Conservation (phyloP, 805 yeast genomes). For the Monosporozyma aquatica region DNA sequence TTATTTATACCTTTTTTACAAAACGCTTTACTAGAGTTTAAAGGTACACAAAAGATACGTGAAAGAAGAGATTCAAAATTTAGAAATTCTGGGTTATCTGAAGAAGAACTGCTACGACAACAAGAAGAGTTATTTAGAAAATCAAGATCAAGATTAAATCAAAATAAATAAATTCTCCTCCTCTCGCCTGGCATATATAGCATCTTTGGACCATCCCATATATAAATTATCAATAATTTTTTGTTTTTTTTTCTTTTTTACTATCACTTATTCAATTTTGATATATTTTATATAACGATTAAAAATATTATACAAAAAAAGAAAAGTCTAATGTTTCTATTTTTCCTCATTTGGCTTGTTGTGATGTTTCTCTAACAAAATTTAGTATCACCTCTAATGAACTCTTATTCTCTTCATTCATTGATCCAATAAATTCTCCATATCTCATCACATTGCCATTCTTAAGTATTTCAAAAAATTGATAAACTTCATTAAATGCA, state of each 20-base stretch:
- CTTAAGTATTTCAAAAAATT: conserved; percentile 43
- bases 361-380: conserved; percentile 17
- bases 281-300: no score
- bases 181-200: no score
- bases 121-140: conserved; percentile 88
- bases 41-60: conserved; percentile 77
- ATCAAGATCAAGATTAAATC: conserved; percentile 52
- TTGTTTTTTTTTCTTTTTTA: no score
- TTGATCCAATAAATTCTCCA: conserved; percentile 23
- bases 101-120: conserved; percentile 83
- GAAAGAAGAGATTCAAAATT: conserved; percentile 89
- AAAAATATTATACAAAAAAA: neutral
- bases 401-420: conserved; percentile 25
- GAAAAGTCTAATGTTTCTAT: no score
- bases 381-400: conserved; percentile 27
- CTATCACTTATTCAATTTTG: no score
- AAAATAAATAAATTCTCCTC: no score
- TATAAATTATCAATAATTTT: no score
- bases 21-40: conserved; percentile 74
- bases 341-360: neutral
- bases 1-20: conserved; percentile 78
- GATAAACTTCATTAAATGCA: conserved; percentile 55
- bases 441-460: conserved; percentile 40
- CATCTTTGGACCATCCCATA: no score
- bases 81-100: conserved; percentile 84